Evolutionary conservation across 768 basidiomycete species (phyloP).

Genomic region (Macrolepiota dolichaula): DNA sequence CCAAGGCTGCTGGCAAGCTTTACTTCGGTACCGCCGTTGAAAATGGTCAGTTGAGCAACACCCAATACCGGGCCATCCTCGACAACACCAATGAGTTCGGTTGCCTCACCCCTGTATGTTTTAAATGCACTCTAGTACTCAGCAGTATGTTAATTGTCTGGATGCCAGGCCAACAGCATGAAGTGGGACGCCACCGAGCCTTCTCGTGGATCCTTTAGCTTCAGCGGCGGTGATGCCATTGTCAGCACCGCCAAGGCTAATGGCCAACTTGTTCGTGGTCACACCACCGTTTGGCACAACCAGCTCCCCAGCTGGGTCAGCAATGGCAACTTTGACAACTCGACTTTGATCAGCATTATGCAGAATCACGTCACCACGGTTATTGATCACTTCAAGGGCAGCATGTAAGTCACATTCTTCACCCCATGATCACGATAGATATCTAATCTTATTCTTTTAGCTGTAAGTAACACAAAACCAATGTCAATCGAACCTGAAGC

Average conservation of each 20-base stretch:
- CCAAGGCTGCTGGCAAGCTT: conserved; percentile 37
- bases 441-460: not conserved
- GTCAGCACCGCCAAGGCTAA: conserved; percentile 42
- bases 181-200: conserved; percentile 61
- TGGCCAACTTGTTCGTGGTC: conserved; percentile 44
- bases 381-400: conserved; percentile 49
- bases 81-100: conserved; percentile 35
- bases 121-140: not conserved
- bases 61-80: conserved; percentile 34
- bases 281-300: conserved; percentile 48
- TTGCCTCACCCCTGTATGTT: conserved; percentile 39
- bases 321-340: conserved; percentile 35
- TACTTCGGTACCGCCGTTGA: conserved; percentile 50
- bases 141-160: not conserved
- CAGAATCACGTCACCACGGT: conserved; percentile 43
- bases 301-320: conserved; percentile 52
- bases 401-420: conserved; percentile 32
- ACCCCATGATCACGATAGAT: not conserved
- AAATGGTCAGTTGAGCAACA: conserved; percentile 39
- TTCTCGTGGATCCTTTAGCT: conserved; percentile 44
- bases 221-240: conserved; percentile 42
- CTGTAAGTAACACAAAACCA: conserved; percentile 11
- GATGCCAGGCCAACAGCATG: conserved; percentile 40
- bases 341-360: conserved; percentile 38
- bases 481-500: not conserved